A percentile compares a stretch with the other conserved stretches of the same genome.
Conservation (phyloP, 495 filamentous ascomycete species). For the Lophium mytilinum region DNA sequence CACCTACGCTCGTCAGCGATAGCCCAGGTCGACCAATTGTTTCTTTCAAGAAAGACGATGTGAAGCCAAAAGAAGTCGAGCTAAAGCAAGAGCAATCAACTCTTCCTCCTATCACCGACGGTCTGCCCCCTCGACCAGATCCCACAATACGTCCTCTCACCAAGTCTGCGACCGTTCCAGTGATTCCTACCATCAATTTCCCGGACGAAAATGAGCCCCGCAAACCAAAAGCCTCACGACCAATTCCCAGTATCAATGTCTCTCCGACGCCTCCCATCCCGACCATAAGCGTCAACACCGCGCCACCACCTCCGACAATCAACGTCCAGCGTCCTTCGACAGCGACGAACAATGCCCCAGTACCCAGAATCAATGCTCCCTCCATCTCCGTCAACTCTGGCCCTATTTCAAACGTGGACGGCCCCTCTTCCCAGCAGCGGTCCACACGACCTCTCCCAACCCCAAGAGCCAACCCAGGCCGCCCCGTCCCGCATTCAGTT, state of each 20-base stretch:
- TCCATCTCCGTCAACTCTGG: background rate
- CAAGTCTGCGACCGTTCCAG: constrained; percentile 17
- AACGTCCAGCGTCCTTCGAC: constrained; percentile 47
- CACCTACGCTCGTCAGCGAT: constrained; percentile 78
- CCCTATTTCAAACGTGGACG: constrained; percentile 7
- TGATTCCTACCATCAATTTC: constrained; percentile 15
- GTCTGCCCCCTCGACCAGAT: background rate
- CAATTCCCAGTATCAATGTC: constrained; percentile 10
- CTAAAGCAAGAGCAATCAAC: constrained; percentile 28
- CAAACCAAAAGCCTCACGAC: background rate
- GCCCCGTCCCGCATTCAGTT: constrained; percentile 30
- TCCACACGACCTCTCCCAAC: constrained; percentile 38
- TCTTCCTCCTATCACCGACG: constrained; percentile 2
- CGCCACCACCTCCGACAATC: constrained; percentile 43
- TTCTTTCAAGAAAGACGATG: constrained; percentile 75
- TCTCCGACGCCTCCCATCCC: constrained; percentile 4
- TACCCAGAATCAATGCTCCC: constrained; percentile 49
- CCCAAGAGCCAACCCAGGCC: constrained; percentile 37
- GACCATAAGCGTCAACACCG: constrained; percentile 7
- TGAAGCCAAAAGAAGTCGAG: constrained; percentile 53
- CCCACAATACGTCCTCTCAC: constrained; percentile 10
- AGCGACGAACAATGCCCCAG: constrained; percentile 20
- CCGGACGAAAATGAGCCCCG: background rate
- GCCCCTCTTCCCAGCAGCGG: constrained; percentile 1
- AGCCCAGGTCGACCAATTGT: constrained; percentile 80